These are phyloP conservation scores for Emiliania huxleyi DNA, from an alignment of 78 protist species.

Conservation along the genomic window DNA sequence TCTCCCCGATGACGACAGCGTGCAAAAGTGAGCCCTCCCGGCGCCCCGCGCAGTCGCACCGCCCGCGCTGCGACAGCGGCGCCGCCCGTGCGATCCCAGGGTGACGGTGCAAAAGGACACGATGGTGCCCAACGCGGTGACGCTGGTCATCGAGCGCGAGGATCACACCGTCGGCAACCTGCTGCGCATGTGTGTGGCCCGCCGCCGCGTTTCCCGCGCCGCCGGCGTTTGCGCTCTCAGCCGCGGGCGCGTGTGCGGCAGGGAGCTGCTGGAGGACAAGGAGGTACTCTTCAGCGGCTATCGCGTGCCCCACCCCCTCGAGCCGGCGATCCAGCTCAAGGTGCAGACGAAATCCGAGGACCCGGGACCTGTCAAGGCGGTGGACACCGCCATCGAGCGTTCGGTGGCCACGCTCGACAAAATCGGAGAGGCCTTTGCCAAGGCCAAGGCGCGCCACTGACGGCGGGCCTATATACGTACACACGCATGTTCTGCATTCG, in stretches of 20 bases:
- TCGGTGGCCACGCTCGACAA: background rate
- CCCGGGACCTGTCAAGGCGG: background rate
- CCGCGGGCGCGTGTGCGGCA: too few species aligned
- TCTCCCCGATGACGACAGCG: background rate
- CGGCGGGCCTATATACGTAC: too few species aligned
- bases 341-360: constrained; percentile 36
- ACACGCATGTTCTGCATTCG: too few species aligned
- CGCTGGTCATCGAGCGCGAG: constrained; percentile 63
- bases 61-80: background rate
- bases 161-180: constrained; percentile 83
- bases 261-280: constrained; percentile 67
- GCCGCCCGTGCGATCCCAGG: background rate
- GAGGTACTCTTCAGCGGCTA: constrained; percentile 73
- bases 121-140: constrained; percentile 59
- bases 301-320: constrained; percentile 78
- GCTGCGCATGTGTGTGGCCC: constrained; percentile 64
- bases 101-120: constrained; percentile 62
- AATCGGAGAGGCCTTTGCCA: too few species aligned
- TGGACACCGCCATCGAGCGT: background rate
- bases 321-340: constrained; percentile 57
- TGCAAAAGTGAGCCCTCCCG: background rate
- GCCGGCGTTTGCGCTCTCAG: too few species aligned
- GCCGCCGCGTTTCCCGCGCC: background rate
- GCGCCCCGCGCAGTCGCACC: background rate
- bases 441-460: too few species aligned